Evolutionary conservation across 2,329 filamentous ascomycete species (phyloP).

Genomic region (Raffaelea arxii): DNA sequence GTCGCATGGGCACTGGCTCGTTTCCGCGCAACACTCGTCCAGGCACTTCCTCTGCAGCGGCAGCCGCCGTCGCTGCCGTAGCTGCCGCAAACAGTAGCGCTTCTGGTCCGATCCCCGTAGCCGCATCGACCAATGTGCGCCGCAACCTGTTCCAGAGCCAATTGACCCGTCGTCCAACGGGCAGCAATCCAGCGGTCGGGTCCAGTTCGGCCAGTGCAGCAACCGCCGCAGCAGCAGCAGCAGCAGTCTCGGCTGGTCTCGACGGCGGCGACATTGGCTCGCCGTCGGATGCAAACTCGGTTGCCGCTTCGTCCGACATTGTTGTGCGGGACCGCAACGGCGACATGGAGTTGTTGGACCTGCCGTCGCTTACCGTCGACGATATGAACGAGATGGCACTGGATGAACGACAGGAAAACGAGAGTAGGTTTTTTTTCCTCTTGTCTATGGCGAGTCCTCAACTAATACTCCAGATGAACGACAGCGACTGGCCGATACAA

Average conservation of each 20-base stretch:
- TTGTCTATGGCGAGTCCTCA: background rate
- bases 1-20: conserved; percentile 3
- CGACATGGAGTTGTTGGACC: conserved; percentile 51
- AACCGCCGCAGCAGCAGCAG: too few relatives aligned
- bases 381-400: conserved; percentile 44
- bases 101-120: background rate
- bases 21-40: conserved; percentile 3
- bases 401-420: conserved; percentile 48
- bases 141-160: conserved; percentile 52
- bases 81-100: background rate
- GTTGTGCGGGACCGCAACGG: conserved; percentile 54
- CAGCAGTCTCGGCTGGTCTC: conserved; percentile 14
- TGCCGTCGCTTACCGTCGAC: conserved; percentile 41
- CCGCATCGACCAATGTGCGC: conserved; percentile 25
- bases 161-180: conserved; percentile 46
- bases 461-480: conserved; percentile 39
- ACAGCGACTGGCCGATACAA: conserved; percentile 49
- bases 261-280: conserved; percentile 14
- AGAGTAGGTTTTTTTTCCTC: conserved; percentile 30
- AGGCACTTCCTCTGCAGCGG: background rate
- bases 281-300: background rate
- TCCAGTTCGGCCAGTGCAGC: conserved; percentile 34
- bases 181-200: conserved; percentile 26
- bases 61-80: conserved; percentile 1
- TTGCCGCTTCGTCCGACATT: conserved; percentile 39